Conservation (phyloP, 2,329 filamentous ascomycete species). For the Exophiala sp. region DNA sequence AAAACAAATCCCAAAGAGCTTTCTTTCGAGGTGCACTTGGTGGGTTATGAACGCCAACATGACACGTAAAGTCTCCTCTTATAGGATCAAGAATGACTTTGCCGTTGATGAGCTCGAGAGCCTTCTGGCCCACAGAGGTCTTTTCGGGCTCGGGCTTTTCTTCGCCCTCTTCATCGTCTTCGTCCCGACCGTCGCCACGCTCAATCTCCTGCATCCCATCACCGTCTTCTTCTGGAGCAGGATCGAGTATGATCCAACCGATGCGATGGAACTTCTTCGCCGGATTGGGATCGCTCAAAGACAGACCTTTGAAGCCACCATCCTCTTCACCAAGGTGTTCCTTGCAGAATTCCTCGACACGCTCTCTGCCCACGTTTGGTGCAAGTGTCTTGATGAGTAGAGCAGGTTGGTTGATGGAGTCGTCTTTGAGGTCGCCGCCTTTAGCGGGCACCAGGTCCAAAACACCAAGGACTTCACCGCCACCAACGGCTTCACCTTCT, state of each 20-base stretch:
- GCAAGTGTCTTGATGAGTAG: slow-evolving; percentile 97
- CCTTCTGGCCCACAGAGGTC: slow-evolving; percentile 68
- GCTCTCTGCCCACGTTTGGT: slow-evolving; percentile 88
- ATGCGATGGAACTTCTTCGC: slow-evolving; percentile 96
- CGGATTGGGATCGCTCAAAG: slow-evolving; percentile 92
- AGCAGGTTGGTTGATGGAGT: slow-evolving; percentile 82
- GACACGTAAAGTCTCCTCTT: slow-evolving; percentile 93
- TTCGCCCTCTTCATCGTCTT: slow-evolving; percentile 63
- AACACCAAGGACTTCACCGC: slow-evolving; percentile 88
- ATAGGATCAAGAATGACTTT: slow-evolving; percentile 95
- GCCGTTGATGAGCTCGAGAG: slow-evolving; percentile 89
- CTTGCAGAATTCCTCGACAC: slow-evolving; percentile 90
- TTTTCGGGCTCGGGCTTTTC: slow-evolving; percentile 37
- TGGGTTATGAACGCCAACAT: slow-evolving; percentile 92
- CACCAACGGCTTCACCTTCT: slow-evolving; percentile 87
- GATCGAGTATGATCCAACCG: slow-evolving; percentile 95
- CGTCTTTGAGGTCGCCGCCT: slow-evolving; percentile 83
- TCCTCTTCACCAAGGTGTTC: slow-evolving; percentile 88
- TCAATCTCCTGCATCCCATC: slow-evolving; percentile 53
- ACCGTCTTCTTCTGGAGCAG: slow-evolving; percentile 63
- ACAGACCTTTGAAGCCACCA: slow-evolving; percentile 93
- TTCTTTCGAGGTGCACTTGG: slow-evolving; percentile 85
- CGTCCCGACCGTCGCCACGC: slow-evolving; percentile 69
- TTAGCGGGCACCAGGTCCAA: slow-evolving; percentile 81
- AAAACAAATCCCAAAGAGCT: slow-evolving; percentile 94